Evolutionary conservation across 1,139 yeast genomes (phyloP), one percentile per base, ranked within the genome.

Genomic region (Nakaseomyces glabratus): DNA sequence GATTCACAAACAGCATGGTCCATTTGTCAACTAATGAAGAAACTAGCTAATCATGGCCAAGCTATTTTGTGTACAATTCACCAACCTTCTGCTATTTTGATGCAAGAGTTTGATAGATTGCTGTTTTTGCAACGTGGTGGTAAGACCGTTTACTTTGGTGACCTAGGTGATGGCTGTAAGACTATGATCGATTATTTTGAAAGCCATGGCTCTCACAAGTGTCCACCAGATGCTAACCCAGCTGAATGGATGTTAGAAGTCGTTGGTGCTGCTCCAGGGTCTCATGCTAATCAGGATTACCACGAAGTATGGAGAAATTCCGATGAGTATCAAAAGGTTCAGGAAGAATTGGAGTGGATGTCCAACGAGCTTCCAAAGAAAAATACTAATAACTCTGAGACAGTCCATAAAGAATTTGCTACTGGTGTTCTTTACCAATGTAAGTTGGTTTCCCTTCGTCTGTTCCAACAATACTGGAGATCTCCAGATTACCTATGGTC

Each of bases 241-340:
- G 86, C 86, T 5, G 88, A 79, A 54, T 79, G 84, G 82, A 79
- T 78, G 82, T 63, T 78, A 48, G 77, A 73, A 45, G 81, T 77
- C 38, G 78, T 78, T 52, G 85, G 85, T 37, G 86, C 85, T 26
- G 86, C 85, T 20, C 85, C 86, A 4, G 85, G 85, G 15, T 69
- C 82, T 24, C 69, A 66, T 41, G 80, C 82, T 20, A 68, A 66
- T 31, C 71, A 69, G 45, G 79, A 79, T 52, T 79, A 73, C 57
- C 66, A 66, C 42, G 72, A 76, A 41, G 77, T 74, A 22, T 79
- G 88, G 88, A 58, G 62, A 43, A 62, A 65, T 33, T 74, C 82
- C 7, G 57, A 61, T 0, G 82, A 79, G 53, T 67, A 67, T 47
- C 48, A 50, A 28, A 68, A 57, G 1, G 63, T 68, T 17, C 62